These are phyloP conservation scores for Lycium ferocissimum DNA, from an alignment of 257 asterid genomes.

Conservation along the genomic window DNA sequence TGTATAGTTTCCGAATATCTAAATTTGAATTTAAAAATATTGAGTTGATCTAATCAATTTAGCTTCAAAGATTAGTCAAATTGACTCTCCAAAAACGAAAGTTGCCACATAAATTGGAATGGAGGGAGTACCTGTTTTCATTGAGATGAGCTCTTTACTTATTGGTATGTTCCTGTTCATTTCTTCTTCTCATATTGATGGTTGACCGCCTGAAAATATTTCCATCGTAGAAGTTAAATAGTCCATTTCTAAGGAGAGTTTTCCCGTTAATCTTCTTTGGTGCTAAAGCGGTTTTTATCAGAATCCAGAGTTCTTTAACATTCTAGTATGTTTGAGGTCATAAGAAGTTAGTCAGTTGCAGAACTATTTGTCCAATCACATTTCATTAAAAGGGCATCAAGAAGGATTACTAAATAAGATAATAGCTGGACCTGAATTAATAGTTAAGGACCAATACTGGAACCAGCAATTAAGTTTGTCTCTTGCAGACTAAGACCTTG, in stretches of 20 bases:
- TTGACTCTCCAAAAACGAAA: too few species aligned
- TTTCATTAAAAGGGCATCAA: background rate
- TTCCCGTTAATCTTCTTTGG: background rate
- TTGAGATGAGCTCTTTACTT: background rate
- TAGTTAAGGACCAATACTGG: background rate
- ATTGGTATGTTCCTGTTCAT: background rate
- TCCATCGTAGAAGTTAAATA: background rate
- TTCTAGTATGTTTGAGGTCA: background rate
- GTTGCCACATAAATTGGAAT: too few species aligned
- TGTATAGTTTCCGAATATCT: too few species aligned
- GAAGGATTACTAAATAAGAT: background rate
- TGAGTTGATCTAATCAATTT: too few species aligned
- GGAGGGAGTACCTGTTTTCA: background rate
- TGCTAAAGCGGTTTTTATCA: background rate
- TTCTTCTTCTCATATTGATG: background rate
- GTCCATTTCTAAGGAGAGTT: background rate
- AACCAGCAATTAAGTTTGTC: background rate
- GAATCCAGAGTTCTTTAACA: background rate
- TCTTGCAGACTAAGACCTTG: too few species aligned
- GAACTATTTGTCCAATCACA: background rate
- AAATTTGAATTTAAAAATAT: too few species aligned
- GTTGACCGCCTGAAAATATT: background rate
- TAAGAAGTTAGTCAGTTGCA: background rate
- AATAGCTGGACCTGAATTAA: background rate
- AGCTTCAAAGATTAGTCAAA: too few species aligned